Conservation (phyloP, 176 grass and related monocot genomes). For the Musa beccarii region DNA sequence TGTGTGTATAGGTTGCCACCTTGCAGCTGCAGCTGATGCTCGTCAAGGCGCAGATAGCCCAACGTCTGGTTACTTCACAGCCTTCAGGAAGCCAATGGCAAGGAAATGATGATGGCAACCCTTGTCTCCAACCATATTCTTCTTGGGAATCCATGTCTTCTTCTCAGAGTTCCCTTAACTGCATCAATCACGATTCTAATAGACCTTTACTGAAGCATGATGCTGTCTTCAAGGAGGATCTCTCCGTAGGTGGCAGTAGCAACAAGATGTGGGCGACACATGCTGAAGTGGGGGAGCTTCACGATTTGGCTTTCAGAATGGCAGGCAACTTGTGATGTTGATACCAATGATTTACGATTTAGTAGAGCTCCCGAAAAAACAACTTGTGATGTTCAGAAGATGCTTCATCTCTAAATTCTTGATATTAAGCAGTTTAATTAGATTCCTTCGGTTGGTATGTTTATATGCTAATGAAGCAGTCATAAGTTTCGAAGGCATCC, state of each 20-base stretch:
- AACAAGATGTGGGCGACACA: background rate
- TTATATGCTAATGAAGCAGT: too few relatives aligned
- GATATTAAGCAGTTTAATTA: too few relatives aligned
- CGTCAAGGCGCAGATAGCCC: background rate
- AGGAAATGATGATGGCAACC: background rate
- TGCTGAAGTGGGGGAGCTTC: background rate
- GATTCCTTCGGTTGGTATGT: too few relatives aligned
- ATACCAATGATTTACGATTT: too few relatives aligned
- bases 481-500: too few relatives aligned
- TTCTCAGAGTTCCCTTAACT: background rate
- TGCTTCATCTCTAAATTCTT: too few relatives aligned
- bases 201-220: background rate
- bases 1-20: background rate
- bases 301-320: background rate
- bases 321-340: background rate
- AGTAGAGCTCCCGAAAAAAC: too few relatives aligned
- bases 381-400: too few relatives aligned
- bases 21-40: slow-evolving; percentile 3
- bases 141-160: background rate
- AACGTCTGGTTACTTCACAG: background rate
- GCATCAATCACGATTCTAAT: background rate
- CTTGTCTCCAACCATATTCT: background rate
- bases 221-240: background rate
- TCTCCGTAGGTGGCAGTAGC: background rate
- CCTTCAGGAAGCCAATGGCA: background rate